Percentiles rank a stretch among this genome's conserved stretches.
Conservation (phyloP, 169 alveolate species). For the Cryptosporidium tyzzeri region DNA sequence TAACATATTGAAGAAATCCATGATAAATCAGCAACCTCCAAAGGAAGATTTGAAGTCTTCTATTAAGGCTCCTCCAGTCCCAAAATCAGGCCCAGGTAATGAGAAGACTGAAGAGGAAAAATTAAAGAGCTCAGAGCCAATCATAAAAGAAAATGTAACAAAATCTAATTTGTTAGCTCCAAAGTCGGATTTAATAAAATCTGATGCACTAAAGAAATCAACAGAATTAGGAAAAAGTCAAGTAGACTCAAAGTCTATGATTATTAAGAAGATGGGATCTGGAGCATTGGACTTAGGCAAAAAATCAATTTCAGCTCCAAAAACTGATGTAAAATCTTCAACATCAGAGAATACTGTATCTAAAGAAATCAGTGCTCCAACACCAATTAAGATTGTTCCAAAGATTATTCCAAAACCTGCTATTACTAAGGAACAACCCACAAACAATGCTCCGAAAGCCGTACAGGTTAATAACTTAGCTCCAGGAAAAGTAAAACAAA, state of each 20-base stretch:
- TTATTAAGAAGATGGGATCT: not conserved
- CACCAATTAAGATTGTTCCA: constrained; percentile 7
- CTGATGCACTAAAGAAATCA: not conserved
- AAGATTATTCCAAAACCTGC: constrained; percentile 6
- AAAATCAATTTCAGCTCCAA: not conserved
- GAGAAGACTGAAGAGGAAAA: not conserved
- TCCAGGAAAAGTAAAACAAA: constrained; percentile 12
- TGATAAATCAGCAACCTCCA: not conserved
- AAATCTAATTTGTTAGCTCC: not conserved
- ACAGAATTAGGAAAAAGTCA: not conserved
- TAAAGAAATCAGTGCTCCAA: not conserved
- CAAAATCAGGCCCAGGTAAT: not conserved
- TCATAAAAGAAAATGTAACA: not conserved
- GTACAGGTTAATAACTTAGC: not conserved
- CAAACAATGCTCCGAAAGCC: constrained; percentile 24
- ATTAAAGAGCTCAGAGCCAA: not conserved
- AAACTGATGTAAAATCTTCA: not conserved
- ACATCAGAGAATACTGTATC: not conserved
- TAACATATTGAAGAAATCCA: not conserved
- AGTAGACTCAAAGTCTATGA: not conserved
- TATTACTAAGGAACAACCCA: not conserved
- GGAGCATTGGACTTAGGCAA: not conserved
- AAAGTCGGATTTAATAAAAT: not conserved
- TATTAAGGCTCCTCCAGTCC: not conserved
- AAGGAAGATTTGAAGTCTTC: not conserved